A percentile compares a stretch with the other conserved stretches of the same genome.
phyloP scores from a whole-genome alignment of 345 rosid species.

The Psidium friedrichsthalianum region DNA sequence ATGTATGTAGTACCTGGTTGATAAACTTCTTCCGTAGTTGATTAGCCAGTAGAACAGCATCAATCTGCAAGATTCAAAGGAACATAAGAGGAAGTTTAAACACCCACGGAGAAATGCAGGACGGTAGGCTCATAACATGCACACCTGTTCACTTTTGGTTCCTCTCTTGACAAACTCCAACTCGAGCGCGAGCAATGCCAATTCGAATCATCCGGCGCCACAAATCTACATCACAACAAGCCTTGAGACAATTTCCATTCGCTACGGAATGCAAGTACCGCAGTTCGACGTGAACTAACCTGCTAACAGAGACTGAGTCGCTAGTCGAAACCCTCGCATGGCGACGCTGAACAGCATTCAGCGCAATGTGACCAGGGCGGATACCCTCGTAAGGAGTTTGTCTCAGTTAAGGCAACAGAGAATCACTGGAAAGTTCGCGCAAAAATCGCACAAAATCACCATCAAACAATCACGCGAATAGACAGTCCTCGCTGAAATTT shows the following conservation, averaged over 20 bases:
- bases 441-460: no score
- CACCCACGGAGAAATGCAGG: no score
- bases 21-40: no score
- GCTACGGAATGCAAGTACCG: background rate
- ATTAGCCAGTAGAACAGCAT: no score
- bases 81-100: no score
- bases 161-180: no score
- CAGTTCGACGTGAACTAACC: conserved; percentile 18
- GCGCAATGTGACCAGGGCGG: conserved; percentile 46
- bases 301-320: conserved; percentile 49
- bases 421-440: background rate
- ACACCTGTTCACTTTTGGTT: conserved; percentile 66
- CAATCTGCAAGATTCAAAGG: no score
- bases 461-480: no score
- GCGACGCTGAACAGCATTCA: conserved; percentile 85
- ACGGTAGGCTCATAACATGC: background rate
- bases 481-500: no score
- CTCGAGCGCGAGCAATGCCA: conserved; percentile 46
- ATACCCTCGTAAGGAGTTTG: conserved; percentile 66
- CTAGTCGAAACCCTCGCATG: conserved; percentile 79
- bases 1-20: conserved; percentile 10
- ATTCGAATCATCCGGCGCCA: conserved; percentile 64
- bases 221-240: conserved; percentile 26
- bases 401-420: conserved; percentile 29
- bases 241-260: no score